phyloP scores from a whole-genome alignment of 192 early-diverging fungal genomes.

The Dimargaris cristalligena region DNA sequence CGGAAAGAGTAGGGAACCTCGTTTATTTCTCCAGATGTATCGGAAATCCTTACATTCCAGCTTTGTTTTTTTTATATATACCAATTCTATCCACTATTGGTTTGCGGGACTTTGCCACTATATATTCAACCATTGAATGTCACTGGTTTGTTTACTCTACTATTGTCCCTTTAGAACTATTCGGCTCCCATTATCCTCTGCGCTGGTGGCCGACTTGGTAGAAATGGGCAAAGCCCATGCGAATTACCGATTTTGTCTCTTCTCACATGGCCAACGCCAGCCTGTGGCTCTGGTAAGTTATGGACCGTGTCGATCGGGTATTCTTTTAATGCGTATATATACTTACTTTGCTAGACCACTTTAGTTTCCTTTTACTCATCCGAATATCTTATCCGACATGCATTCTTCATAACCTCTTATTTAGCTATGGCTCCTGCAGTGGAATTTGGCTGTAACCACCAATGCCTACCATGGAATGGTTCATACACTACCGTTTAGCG shows the following conservation, averaged over 20 bases:
- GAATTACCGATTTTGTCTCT: conserved; percentile 5
- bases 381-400: neutral
- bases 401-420: neutral
- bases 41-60: neutral
- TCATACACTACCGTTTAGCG: neutral
- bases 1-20: neutral
- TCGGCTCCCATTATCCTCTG: neutral
- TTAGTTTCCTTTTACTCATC: neutral
- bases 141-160: neutral
- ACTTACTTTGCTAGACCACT: neutral
- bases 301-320: too few relatives aligned
- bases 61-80: neutral
- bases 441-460: neutral
- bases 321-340: neutral
- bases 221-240: conserved; percentile 4
- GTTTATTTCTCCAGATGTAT: neutral
- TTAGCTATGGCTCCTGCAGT: neutral
- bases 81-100: neutral
- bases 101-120: neutral
- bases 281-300: conserved; percentile 4
- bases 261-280: neutral
- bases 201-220: conserved; percentile 1
- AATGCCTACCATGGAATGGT: neutral
- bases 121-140: neutral
- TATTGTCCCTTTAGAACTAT: neutral